phyloP scores from a whole-genome alignment of 345 rosid species.

The Aquilaria malaccensis region DNA sequence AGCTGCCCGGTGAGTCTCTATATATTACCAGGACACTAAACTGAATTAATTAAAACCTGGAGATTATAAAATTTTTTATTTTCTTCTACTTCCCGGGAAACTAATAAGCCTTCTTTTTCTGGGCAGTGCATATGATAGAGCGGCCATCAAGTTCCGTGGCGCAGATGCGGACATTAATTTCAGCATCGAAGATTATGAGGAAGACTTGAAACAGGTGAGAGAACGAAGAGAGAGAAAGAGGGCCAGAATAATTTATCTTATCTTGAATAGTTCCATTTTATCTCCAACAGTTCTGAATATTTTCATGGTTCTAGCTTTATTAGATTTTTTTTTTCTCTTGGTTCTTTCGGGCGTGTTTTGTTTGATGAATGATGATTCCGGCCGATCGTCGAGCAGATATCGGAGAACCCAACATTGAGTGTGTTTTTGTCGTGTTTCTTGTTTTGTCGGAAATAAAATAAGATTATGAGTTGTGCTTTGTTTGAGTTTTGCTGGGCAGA shows the following conservation, averaged over 20 bases:
- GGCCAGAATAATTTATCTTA: conserved; percentile 16
- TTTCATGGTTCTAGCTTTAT: neutral
- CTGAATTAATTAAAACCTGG: too few species aligned
- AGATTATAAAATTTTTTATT: neutral
- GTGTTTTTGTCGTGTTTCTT: too few species aligned
- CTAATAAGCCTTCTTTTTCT: conserved; percentile 3
- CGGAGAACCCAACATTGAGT: too few species aligned
- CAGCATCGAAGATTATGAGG: conserved; percentile 70
- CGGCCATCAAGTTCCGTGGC: conserved; percentile 95
- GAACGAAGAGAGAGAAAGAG: conserved; percentile 4
- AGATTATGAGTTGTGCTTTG: too few species aligned
- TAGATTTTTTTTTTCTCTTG: neutral
- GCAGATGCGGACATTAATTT: conserved; percentile 94
- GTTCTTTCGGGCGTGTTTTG: too few species aligned
- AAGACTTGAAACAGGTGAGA: conserved; percentile 84
- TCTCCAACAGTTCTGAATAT: conserved; percentile 22
- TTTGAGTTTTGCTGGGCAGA: conserved; percentile 34
- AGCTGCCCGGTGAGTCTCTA: conserved; percentile 77
- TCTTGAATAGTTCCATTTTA: conserved; percentile 31
- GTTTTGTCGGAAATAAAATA: too few species aligned
- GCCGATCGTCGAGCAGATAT: too few species aligned
- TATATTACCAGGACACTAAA: neutral
- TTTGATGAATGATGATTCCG: too few species aligned
- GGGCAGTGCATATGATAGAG: conserved; percentile 93
- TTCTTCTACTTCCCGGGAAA: neutral